Percentiles rank a stretch among this genome's conserved stretches.
Evolutionary conservation across 2,329 filamentous ascomycete species (phyloP).

Genomic region (Pezicula radicicola): DNA sequence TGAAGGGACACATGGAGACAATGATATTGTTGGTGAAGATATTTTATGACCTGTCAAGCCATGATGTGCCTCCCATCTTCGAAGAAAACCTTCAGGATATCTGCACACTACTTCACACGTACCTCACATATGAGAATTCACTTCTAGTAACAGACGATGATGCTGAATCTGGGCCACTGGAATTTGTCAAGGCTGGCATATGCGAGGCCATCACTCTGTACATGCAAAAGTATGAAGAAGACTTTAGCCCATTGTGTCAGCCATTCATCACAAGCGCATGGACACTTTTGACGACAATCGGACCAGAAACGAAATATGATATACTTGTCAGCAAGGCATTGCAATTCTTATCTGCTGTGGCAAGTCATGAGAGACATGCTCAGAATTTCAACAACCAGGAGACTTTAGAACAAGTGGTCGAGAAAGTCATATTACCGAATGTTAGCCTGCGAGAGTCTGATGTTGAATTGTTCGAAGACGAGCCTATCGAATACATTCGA

Average conservation of each 20-base stretch:
- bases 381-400: conserved; percentile 80
- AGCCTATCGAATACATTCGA: conserved; percentile 97
- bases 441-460: conserved; percentile 89
- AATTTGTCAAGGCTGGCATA: conserved; percentile 88
- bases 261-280: conserved; percentile 89
- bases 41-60: conserved; percentile 94
- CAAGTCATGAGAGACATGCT: conserved; percentile 74
- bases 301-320: conserved; percentile 88
- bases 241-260: conserved; percentile 75
- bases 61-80: conserved; percentile 92
- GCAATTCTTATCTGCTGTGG: conserved; percentile 90
- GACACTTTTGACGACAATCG: conserved; percentile 84
- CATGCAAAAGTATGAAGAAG: conserved; percentile 93
- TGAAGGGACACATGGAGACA: conserved; percentile 79
- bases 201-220: conserved; percentile 89
- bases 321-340: conserved; percentile 90
- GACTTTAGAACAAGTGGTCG: conserved; percentile 81
- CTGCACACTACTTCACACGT: conserved; percentile 82
- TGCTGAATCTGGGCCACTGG: conserved; percentile 78
- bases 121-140: conserved; percentile 85
- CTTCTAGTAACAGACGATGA: conserved; percentile 83
- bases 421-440: conserved; percentile 95
- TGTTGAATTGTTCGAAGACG: conserved; percentile 94
- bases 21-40: conserved; percentile 88
- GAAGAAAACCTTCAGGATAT: conserved; percentile 83